A percentile compares a stretch with the other conserved stretches of the same genome.
These are phyloP conservation scores for Batrachochytrium dendrobatidis DNA, from an alignment of 371 early-diverging fungal species.

Conservation along the genomic window DNA sequence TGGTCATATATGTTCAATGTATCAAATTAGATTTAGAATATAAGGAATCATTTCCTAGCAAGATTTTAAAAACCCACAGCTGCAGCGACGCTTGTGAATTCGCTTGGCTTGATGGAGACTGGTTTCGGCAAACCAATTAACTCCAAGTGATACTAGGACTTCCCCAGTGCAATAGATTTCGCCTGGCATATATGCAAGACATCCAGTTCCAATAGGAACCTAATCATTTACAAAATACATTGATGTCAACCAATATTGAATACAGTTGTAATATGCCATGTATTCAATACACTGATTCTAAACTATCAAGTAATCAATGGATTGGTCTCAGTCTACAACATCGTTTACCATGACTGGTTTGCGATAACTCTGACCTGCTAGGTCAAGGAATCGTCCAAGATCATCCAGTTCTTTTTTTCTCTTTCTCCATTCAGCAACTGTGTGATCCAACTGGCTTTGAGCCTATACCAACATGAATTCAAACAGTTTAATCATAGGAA, in stretches of 20 bases:
- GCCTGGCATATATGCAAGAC: conserved; percentile 82
- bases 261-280: neutral
- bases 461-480: too few species aligned
- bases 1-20: conserved; percentile 2
- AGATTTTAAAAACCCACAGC: conserved; percentile 57
- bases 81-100: conserved; percentile 12
- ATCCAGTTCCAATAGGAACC: conserved; percentile 64
- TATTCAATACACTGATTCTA: neutral
- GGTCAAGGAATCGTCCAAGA: too few species aligned
- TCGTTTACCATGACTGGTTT: too few species aligned
- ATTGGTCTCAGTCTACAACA: too few species aligned
- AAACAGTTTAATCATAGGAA: too few species aligned
- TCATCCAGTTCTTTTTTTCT: too few species aligned
- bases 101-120: conserved; percentile 68
- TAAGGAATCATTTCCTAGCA: too few species aligned
- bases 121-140: conserved; percentile 83
- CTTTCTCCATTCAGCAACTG: too few species aligned
- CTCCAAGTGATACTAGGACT: conserved; percentile 75
- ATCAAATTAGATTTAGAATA: conserved; percentile 9
- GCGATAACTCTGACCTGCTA: too few species aligned
- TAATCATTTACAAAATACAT: conserved; percentile 8
- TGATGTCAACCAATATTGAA: too few species aligned
- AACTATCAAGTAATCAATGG: neutral
- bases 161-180: conserved; percentile 83
- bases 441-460: too few species aligned